phyloP scores from a whole-genome alignment of 2,329 filamentous ascomycete genomes.

The Tolypocladium endophyticum region DNA sequence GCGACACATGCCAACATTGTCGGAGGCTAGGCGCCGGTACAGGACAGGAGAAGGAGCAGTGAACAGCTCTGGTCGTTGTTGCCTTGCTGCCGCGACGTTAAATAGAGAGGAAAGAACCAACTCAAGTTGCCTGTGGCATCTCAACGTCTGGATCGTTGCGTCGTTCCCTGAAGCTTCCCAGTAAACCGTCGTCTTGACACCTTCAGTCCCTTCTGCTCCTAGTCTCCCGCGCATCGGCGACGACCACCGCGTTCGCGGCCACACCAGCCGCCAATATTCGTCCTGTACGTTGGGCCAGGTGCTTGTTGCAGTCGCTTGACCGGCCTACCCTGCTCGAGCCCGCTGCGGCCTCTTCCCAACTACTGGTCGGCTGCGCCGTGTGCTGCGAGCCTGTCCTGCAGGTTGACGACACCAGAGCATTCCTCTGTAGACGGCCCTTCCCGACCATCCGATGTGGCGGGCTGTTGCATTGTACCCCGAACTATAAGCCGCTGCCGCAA shows the following conservation, averaged over 20 bases:
- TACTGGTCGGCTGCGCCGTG: not conserved
- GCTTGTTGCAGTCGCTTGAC: not conserved
- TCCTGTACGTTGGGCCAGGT: not conserved
- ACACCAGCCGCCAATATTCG: not conserved
- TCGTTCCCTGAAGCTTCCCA: not conserved
- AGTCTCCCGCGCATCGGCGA: not conserved
- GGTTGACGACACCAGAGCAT: conserved; percentile 12
- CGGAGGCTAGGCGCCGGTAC: not conserved
- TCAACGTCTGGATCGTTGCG: not conserved
- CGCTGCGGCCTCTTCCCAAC: not conserved
- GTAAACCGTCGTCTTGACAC: not conserved
- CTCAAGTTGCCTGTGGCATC: not conserved
- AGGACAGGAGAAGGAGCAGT: not conserved
- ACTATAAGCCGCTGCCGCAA: not conserved
- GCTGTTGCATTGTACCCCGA: not conserved
- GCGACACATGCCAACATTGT: not conserved
- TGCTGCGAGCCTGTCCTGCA: conserved; percentile 7
- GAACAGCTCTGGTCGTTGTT: not conserved
- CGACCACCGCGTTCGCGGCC: not conserved
- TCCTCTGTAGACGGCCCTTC: conserved; percentile 3
- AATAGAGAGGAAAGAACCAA: not conserved
- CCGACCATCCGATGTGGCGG: conserved; percentile 8
- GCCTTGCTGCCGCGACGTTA: not conserved
- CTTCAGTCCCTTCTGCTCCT: not conserved
- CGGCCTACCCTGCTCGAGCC: not conserved